Evolutionary conservation across 441 rosid genomes (phyloP).

Genomic region (Gossypium schwendimanii): DNA sequence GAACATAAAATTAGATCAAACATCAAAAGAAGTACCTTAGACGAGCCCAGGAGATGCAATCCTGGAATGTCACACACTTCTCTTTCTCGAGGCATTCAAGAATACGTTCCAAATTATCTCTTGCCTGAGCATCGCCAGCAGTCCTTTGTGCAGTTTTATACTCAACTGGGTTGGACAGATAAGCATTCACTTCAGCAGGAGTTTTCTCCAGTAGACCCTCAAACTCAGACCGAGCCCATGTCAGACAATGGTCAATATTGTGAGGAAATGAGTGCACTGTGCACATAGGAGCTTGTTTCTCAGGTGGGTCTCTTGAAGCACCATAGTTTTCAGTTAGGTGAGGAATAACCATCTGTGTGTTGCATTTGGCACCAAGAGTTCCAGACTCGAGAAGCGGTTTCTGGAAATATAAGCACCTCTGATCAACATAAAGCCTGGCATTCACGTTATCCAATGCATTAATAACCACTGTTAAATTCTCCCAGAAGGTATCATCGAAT

Average conservation of each 20-base stretch:
- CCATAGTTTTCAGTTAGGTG: slow-evolving; percentile 96
- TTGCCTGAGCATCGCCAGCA: slow-evolving; percentile 97
- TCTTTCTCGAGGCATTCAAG: slow-evolving; percentile 87
- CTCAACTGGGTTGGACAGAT: slow-evolving; percentile 58
- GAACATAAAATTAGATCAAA: background rate
- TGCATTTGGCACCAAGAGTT: slow-evolving; percentile 90
- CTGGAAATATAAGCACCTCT: slow-evolving; percentile 93
- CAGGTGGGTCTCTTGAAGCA: slow-evolving; percentile 95
- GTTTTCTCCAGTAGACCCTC: slow-evolving; percentile 96
- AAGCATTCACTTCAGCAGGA: slow-evolving; percentile 89
- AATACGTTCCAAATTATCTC: slow-evolving; percentile 72
- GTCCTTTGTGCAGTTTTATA: slow-evolving; percentile 52
- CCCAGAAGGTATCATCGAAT: slow-evolving; percentile 88
- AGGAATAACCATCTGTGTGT: slow-evolving; percentile 96
- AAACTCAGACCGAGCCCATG: slow-evolving; percentile 98
- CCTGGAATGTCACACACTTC: slow-evolving; percentile 67
- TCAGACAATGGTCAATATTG: slow-evolving; percentile 93
- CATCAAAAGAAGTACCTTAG: slow-evolving; percentile 26
- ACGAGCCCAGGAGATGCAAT: slow-evolving; percentile 92
- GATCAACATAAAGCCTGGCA: slow-evolving; percentile 90
- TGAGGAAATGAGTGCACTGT: slow-evolving; percentile 98
- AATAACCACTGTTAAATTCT: slow-evolving; percentile 57
- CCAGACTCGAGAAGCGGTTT: slow-evolving; percentile 97
- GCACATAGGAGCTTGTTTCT: slow-evolving; percentile 99
- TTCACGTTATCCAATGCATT: slow-evolving; percentile 92